These are phyloP conservation scores for Berberis vulgaris DNA, from an alignment of 164 flowering plant genomes.

Conservation along the genomic window DNA sequence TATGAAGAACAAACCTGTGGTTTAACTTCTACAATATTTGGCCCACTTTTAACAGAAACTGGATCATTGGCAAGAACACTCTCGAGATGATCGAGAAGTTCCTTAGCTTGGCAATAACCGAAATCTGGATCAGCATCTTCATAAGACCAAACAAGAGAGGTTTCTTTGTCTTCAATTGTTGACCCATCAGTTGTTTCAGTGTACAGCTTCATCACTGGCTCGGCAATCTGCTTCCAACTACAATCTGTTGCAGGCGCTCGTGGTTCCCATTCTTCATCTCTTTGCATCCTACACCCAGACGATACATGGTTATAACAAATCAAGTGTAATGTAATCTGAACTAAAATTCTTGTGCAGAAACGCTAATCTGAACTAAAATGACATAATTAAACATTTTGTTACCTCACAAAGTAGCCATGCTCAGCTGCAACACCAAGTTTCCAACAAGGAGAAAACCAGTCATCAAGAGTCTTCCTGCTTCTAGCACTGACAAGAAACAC, in stretches of 20 bases:
- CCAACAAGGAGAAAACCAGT: constrained; percentile 8
- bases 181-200: constrained; percentile 67
- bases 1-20: constrained; percentile 34
- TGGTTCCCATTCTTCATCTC: constrained; percentile 46
- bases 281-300: constrained; percentile 21
- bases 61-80: constrained; percentile 60
- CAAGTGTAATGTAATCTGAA: too few species aligned
- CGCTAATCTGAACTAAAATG: too few species aligned
- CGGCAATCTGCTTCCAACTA: constrained; percentile 54
- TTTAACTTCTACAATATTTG: constrained; percentile 62
- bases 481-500: constrained; percentile 6
- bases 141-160: constrained; percentile 59
- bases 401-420: constrained; percentile 8
- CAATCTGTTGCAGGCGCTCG: constrained; percentile 24
- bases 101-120: constrained; percentile 59
- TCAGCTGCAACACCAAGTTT: constrained; percentile 5
- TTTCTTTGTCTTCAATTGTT: constrained; percentile 44
- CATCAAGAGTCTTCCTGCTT: constrained; percentile 1
- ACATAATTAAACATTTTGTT: too few species aligned
- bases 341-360: too few species aligned
- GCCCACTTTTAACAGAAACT: constrained; percentile 47
- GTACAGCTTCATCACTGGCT: constrained; percentile 50
- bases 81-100: constrained; percentile 48
- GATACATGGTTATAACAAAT: background rate
- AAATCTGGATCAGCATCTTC: constrained; percentile 67